phyloP scores from a whole-genome alignment of 192 early-diverging fungal genomes.

The Geranomyces variabilis region DNA sequence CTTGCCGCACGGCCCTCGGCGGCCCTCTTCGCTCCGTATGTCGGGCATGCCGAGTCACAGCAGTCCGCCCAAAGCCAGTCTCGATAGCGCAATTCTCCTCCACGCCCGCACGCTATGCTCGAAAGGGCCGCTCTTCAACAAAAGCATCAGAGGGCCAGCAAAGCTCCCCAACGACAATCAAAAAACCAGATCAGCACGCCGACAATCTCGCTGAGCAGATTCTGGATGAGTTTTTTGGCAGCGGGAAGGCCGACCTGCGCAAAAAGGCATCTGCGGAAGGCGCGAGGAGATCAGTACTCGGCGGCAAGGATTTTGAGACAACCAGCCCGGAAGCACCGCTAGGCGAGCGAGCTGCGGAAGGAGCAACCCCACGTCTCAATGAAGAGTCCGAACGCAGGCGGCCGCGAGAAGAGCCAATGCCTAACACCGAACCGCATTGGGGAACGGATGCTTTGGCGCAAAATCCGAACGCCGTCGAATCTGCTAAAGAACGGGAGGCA shows the following conservation, averaged over 20 bases:
- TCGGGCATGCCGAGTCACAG: no score
- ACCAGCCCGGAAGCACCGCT: not conserved
- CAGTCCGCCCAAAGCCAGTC: no score
- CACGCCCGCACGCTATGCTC: not conserved
- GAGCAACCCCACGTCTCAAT: not conserved
- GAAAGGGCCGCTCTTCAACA: not conserved
- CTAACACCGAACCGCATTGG: not conserved
- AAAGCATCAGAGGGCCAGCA: not conserved
- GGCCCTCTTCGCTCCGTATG: no score
- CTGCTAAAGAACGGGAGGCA: constrained; percentile 10
- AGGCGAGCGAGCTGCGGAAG: not conserved
- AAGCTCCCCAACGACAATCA: not conserved
- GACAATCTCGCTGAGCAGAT: constrained; percentile 19
- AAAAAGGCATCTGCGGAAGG: not conserved
- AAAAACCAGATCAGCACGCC: not conserved
- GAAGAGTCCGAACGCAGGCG: not conserved
- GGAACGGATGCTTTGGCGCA: not conserved
- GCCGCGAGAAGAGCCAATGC: not conserved
- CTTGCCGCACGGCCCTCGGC: no score
- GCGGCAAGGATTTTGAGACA: not conserved
- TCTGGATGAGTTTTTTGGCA: constrained; percentile 20
- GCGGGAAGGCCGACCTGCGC: not conserved
- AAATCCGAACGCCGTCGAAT: not conserved
- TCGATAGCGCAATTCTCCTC: constrained; percentile 1
- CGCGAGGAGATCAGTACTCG: no score